Evolutionary conservation across 140 eudicot genomes (phyloP), one percentile per base, ranked within the genome.

Genomic region (Anethum foeniculum): DNA sequence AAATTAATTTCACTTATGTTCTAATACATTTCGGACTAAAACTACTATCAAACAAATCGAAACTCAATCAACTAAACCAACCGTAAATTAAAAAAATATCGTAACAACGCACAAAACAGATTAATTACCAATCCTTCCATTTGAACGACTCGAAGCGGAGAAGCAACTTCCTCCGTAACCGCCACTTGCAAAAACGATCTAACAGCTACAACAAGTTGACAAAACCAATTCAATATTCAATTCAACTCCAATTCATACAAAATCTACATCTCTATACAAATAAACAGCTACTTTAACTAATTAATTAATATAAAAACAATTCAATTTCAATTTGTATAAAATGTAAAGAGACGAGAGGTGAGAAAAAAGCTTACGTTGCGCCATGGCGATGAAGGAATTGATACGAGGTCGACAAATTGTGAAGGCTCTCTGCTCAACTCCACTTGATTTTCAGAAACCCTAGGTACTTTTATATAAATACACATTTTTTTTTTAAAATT

Each of bases 161-260:
- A 91, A 27, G 90, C 87, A 5, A 86, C 83, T 81, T 93, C 97
- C 82, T 93, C 98, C 0, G 98, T 89, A 44, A 92, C 91, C 32
- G 98, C 98, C 27, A 88, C 98, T 88, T 93, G 98, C 77, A 93
- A 77, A 75, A 93, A 93, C 16, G 98, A 93, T 77, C 95, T 83
- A 5, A 87, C 75, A 32, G 86, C 85, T 73, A 69, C 74, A 73
- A 75, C 41, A 21, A 15, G 1, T 67, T 30, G 3, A 67, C 73
- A 67, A 67, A 60, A 2, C 30, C 67, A 58, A 58, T 23, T 58
- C 69, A 25, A 54, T 16, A 46, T 16, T 54, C 27, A 54, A 54
- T 54, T 6, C 64, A 52, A 52, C 18, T 49, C 14, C 56, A 49
- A 49, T 14, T 49, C 56, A 15, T 49, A 14, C 6, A 49, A 49